A percentile compares a stretch with the other conserved stretches of the same genome.
Conservation (phyloP, 2,329 filamentous ascomycete species). For the Fusarium sacchari region DNA sequence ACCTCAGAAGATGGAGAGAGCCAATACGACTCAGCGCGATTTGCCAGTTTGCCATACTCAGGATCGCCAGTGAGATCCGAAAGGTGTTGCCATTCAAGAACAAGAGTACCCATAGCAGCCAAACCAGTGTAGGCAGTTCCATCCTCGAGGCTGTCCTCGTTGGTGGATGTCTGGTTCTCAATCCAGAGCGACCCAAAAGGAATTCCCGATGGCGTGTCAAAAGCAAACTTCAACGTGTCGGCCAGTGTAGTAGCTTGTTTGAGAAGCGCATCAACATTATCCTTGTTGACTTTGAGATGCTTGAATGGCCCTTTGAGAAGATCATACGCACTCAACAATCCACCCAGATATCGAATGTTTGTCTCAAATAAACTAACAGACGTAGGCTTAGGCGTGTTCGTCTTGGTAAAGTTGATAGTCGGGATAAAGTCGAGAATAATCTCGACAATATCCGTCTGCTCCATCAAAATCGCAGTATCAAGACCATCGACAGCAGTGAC, state of each 20-base stretch:
- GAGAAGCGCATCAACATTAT: slow-evolving; percentile 62
- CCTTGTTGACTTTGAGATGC: slow-evolving; percentile 49
- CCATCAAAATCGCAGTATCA: slow-evolving; percentile 22
- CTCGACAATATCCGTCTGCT: slow-evolving; percentile 19
- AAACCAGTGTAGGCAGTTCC: background rate
- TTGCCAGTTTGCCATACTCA: background rate
- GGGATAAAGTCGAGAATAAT: slow-evolving; percentile 11
- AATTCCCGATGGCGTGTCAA: slow-evolving; percentile 8
- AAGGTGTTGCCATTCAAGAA: slow-evolving; percentile 19
- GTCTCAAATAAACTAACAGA: slow-evolving; percentile 65
- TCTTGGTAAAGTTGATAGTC: slow-evolving; percentile 8
- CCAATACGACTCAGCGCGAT: slow-evolving; percentile 7
- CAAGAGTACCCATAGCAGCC: slow-evolving; percentile 8
- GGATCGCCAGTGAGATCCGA: slow-evolving; percentile 12
- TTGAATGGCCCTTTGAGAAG: slow-evolving; percentile 52
- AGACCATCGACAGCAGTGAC: slow-evolving; percentile 19
- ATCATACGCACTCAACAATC: slow-evolving; percentile 61
- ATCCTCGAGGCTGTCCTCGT: background rate
- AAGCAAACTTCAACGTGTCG: slow-evolving; percentile 47
- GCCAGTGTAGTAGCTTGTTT: slow-evolving; percentile 71
- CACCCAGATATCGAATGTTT: slow-evolving; percentile 65
- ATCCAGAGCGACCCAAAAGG: background rate
- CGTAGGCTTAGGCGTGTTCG: background rate
- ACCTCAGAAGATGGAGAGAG: slow-evolving; percentile 11
- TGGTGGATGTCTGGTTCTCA: slow-evolving; percentile 2